Evolutionary conservation across 768 basidiomycete species (phyloP).

Genomic region (Podaxis carcinomalis): DNA sequence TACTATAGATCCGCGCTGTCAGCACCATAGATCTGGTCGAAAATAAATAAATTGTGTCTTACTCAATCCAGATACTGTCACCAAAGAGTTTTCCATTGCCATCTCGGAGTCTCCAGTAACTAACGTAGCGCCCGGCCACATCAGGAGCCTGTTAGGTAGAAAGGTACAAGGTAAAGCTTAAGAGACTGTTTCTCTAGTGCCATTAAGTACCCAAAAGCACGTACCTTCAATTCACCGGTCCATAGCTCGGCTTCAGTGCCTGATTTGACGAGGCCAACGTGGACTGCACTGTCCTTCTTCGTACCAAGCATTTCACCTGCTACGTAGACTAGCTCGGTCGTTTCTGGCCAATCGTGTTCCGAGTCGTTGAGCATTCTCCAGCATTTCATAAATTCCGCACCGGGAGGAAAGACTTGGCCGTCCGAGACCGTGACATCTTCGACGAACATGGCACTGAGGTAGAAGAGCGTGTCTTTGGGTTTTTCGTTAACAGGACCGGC

Average conservation of each 20-base stretch:
- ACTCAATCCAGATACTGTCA: conserved; percentile 79
- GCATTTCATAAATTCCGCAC: conserved; percentile 81
- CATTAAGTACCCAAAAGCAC: conserved; percentile 13
- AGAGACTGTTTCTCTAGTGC: background rate
- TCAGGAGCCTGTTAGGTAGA: conserved; percentile 58
- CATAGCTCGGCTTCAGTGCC: conserved; percentile 61
- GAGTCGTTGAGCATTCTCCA: conserved; percentile 77
- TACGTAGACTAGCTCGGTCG: conserved; percentile 65
- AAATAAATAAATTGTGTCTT: conserved; percentile 21
- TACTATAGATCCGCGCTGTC: conserved; percentile 32
- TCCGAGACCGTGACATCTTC: conserved; percentile 69
- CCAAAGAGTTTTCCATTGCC: conserved; percentile 60
- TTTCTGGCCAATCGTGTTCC: conserved; percentile 56
- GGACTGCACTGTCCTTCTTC: conserved; percentile 28
- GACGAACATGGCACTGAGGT: conserved; percentile 52
- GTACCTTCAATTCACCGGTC: conserved; percentile 72
- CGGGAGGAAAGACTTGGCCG: conserved; percentile 75
- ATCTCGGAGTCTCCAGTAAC: conserved; percentile 73
- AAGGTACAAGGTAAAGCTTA: background rate
- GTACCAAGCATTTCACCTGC: conserved; percentile 61
- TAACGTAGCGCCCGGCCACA: conserved; percentile 62
- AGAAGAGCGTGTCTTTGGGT: background rate
- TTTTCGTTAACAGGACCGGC: background rate
- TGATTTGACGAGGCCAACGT: conserved; percentile 52
- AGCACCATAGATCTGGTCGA: background rate